Percentiles rank a stretch among this genome's conserved stretches.
Evolutionary conservation across 345 rosid genomes (phyloP).

Genomic region (Cardamine occulta): DNA sequence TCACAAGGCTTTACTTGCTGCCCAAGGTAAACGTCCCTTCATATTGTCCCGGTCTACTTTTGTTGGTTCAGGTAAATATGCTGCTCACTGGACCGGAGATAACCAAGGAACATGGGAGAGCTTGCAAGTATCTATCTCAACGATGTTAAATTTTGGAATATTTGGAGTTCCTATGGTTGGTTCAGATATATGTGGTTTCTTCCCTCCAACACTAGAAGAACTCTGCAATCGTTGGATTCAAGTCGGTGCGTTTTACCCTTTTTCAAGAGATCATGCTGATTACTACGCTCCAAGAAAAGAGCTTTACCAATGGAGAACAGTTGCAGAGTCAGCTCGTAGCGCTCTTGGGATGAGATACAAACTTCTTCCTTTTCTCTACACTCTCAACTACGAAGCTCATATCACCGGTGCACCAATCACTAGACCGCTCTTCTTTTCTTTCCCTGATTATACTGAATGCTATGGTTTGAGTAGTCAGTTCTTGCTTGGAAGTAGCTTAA

Average conservation of each 20-base stretch:
- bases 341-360: constrained; percentile 93
- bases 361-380: constrained; percentile 84
- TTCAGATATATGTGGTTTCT: constrained; percentile 93
- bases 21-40: constrained; percentile 89
- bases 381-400: constrained; percentile 80
- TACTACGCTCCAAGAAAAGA: constrained; percentile 92
- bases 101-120: constrained; percentile 92
- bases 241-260: constrained; percentile 91
- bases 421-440: constrained; percentile 94
- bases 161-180: constrained; percentile 98
- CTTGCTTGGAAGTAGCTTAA: constrained; percentile 81
- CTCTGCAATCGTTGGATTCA: constrained; percentile 98
- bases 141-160: constrained; percentile 84
- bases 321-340: constrained; percentile 81
- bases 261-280: constrained; percentile 93
- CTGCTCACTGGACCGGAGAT: constrained; percentile 98
- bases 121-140: constrained; percentile 84
- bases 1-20: constrained; percentile 66
- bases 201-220: constrained; percentile 86
- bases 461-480: constrained; percentile 91
- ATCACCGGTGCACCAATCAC: constrained; percentile 80
- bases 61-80: constrained; percentile 88
- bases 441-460: constrained; percentile 64
- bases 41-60: constrained; percentile 84
- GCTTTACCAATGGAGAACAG: constrained; percentile 91